Evolutionary conservation across 148 eudicot genomes (phyloP).

Genomic region (Linanthus parryae): DNA sequence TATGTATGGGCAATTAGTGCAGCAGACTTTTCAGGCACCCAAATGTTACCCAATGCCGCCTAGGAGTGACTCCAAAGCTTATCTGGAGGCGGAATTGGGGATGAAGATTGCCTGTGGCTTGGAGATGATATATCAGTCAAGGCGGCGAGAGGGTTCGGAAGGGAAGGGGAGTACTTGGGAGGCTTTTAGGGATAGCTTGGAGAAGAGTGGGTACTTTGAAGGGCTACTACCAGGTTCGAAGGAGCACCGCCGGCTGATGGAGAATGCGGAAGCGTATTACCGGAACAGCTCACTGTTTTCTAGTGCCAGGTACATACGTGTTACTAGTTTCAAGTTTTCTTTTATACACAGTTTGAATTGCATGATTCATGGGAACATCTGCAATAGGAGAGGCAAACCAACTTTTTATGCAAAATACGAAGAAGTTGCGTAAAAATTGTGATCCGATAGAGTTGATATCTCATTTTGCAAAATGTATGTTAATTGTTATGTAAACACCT

Average conservation of each 20-base stretch:
- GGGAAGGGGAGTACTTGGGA: constrained; percentile 89
- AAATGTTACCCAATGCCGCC: constrained; percentile 74
- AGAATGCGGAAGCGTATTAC: constrained; percentile 75
- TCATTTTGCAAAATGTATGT: too few relatives aligned
- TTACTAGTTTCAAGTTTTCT: not conserved
- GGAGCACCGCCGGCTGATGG: constrained; percentile 75
- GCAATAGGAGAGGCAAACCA: too few relatives aligned
- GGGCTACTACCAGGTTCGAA: constrained; percentile 76
- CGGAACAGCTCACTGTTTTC: constrained; percentile 47
- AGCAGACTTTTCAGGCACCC: constrained; percentile 90
- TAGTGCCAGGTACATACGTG: constrained; percentile 51
- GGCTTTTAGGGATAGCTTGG: constrained; percentile 62
- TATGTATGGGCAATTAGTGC: constrained; percentile 86
- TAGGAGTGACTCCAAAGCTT: constrained; percentile 35
- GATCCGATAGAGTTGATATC: too few relatives aligned
- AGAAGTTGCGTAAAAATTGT: too few relatives aligned
- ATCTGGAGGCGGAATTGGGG: constrained; percentile 79
- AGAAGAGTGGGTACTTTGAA: constrained; percentile 64
- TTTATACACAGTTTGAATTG: not conserved
- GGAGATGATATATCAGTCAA: constrained; percentile 90
- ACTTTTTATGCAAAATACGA: too few relatives aligned
- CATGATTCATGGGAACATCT: too few relatives aligned
- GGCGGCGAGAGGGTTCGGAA: constrained; percentile 54
- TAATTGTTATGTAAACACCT: too few relatives aligned
- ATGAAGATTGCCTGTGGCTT: constrained; percentile 94